Percentiles rank a stretch among this genome's conserved stretches.
Evolutionary conservation across 2,329 filamentous ascomycete species (phyloP).

Genomic region (Aspergillus niger): DNA sequence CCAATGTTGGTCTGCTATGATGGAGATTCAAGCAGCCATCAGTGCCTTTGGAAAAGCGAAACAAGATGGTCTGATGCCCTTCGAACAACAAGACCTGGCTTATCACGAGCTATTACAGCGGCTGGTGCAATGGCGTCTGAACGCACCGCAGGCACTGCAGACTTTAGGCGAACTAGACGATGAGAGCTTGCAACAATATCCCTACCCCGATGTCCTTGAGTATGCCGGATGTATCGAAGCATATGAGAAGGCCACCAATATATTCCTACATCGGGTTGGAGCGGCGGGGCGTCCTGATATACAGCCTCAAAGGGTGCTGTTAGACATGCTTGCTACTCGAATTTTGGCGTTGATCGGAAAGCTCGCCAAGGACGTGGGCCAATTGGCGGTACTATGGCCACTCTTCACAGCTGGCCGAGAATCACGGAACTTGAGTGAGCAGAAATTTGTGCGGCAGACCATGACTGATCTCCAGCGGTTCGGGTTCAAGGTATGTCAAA

Average conservation of each 20-base stretch:
- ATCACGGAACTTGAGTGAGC: conserved; percentile 30
- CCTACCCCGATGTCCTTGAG: conserved; percentile 35
- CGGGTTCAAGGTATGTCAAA: conserved; percentile 29
- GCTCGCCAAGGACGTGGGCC: conserved; percentile 37
- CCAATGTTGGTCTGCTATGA: conserved; percentile 35
- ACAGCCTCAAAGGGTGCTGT: conserved; percentile 27
- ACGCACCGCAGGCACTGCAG: conserved; percentile 31
- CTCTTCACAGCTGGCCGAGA: conserved; percentile 40
- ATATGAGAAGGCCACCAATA: conserved; percentile 40
- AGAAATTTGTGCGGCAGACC: conserved; percentile 34
- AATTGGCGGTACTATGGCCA: conserved; percentile 37
- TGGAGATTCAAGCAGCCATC: conserved; percentile 38
- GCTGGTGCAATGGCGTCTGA: conserved; percentile 33
- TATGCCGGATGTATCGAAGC: conserved; percentile 41
- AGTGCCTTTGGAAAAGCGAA: conserved; percentile 38
- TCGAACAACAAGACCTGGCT: conserved; percentile 32
- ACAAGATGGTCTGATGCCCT: conserved; percentile 29
- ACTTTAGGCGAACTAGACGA: conserved; percentile 31
- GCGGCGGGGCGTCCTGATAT: conserved; percentile 32
- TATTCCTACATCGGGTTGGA: conserved; percentile 37
- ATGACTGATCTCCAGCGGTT: conserved; percentile 32
- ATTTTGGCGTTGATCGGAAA: conserved; percentile 34
- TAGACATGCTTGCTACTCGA: conserved; percentile 34
- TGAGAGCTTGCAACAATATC: conserved; percentile 30
- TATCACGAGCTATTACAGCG: conserved; percentile 33